A percentile compares a stretch with the other conserved stretches of the same genome.
Evolutionary conservation across 2,329 filamentous ascomycete species (phyloP).

Genomic region (Xylariaceae sp.): DNA sequence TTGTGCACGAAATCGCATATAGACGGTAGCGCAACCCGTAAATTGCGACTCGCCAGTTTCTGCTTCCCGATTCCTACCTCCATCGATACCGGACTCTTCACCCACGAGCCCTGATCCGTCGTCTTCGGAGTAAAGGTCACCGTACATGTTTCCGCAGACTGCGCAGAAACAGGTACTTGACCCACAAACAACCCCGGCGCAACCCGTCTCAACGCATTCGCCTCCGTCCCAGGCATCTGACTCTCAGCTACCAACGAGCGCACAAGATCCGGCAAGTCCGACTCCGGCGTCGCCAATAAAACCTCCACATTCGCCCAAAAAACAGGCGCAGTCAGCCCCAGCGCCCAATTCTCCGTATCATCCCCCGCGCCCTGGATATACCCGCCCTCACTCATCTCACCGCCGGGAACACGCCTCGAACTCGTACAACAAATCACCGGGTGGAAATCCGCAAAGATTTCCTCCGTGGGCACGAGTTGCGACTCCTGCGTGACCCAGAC

Average conservation of each 20-base stretch:
- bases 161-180: slow-evolving; percentile 16
- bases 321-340: slow-evolving; percentile 66
- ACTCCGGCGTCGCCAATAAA: slow-evolving; percentile 61
- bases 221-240: background rate
- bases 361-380: slow-evolving; percentile 94
- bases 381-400: slow-evolving; percentile 62
- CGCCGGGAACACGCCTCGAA: slow-evolving; percentile 64
- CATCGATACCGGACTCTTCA: slow-evolving; percentile 36
- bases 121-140: slow-evolving; percentile 41
- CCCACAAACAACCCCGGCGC: slow-evolving; percentile 32
- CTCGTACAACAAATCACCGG: slow-evolving; percentile 82
- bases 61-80: slow-evolving; percentile 58
- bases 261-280: slow-evolving; percentile 53
- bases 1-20: slow-evolving; percentile 52
- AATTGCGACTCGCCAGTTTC: slow-evolving; percentile 76
- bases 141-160: slow-evolving; percentile 31
- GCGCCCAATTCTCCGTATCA: slow-evolving; percentile 89
- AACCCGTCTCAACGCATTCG: slow-evolving; percentile 24
- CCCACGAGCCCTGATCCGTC: slow-evolving; percentile 42
- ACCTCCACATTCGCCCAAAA: slow-evolving; percentile 69
- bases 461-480: slow-evolving; percentile 35
- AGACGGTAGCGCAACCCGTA: slow-evolving; percentile 64
- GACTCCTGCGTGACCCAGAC: slow-evolving; percentile 76
- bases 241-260: slow-evolving; percentile 35
- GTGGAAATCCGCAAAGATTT: slow-evolving; percentile 54